phyloP scores from a whole-genome alignment of 75 land plant genomes.

The Pinus taeda region DNA sequence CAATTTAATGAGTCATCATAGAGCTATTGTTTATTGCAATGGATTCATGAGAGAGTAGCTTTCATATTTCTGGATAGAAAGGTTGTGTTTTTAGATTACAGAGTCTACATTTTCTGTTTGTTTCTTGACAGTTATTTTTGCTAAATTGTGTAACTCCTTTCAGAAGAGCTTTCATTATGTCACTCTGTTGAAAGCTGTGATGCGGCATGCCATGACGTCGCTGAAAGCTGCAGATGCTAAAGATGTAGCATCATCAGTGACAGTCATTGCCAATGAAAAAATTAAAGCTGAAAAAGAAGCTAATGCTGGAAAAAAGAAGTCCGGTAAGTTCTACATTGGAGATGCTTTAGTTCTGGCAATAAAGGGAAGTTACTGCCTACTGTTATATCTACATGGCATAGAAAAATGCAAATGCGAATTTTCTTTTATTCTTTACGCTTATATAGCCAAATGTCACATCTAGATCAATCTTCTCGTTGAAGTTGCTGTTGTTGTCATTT shows the following conservation, averaged over 20 bases:
- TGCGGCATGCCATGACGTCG: conserved; percentile 68
- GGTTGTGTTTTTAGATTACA: not conserved
- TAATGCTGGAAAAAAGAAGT: conserved; percentile 76
- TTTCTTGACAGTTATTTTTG: not conserved
- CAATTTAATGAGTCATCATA: no score
- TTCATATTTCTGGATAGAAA: no score
- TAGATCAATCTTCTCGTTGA: not conserved
- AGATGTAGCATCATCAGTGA: conserved; percentile 78
- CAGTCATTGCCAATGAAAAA: conserved; percentile 94
- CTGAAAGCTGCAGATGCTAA: conserved; percentile 91
- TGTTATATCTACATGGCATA: not conserved
- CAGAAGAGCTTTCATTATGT: conserved; percentile 96
- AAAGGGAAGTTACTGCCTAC: not conserved
- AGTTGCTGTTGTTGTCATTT: not conserved
- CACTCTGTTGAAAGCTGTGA: conserved; percentile 69
- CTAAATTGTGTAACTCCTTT: not conserved
- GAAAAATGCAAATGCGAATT: not conserved
- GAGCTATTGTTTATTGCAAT: no score
- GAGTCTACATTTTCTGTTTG: not conserved
- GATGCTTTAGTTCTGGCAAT: not conserved
- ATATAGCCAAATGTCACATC: not conserved
- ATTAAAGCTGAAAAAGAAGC: conserved; percentile 93
- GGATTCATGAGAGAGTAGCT: no score
- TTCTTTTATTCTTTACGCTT: not conserved
- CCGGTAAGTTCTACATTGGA: conserved; percentile 37